Base-by-base conservation (phyloP, 2,329 filamentous ascomycete genomes). In the Leptographium lundbergii region DNA sequence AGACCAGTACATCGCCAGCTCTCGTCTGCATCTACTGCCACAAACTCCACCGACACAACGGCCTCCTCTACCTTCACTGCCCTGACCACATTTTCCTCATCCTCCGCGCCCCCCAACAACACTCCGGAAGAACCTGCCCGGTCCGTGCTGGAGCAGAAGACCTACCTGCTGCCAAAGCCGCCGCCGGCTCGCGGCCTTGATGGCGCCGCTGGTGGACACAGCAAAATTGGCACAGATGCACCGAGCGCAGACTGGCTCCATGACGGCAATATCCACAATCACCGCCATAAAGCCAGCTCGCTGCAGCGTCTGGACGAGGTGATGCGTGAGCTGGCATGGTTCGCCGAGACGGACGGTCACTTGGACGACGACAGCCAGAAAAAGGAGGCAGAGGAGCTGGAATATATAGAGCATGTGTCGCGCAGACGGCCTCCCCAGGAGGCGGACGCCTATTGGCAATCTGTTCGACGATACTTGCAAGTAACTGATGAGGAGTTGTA, bases 401-500 rank as follows among this genome's bases (percentile, higher is more conserved):
- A 34, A 34, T 34, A 34, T 34, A 9, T 2, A 24, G 47, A 5
- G 6, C 14, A 13, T 6, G 13, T 51, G 29, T 17, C 13, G 22
- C 29, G 24, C 6, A 51, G 29, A 36, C 55, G 54, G 13, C 50
- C 47, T 14, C 25, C 7, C 22, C 32, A 53, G 14, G 55, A 54
- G 10, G 48, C 50, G 4, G 34, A 57, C 14, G 47, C 53, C 2
- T 62, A 52, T 51, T 62, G 61, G 61, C 27, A 29, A 10, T 11
- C 42, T 1, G 53, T 62, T 24, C 57, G 61, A 19, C 42, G 50
- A 24, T 57, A 56, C 14, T 27, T 62, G 29, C 7, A 34, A 7
- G 54, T 61, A 14, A 42, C 50, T 4, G 59, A 62, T 34, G 61
- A 61, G 7, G 55, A 50, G 13, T 27, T 57, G 19, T 14, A 50